Evolutionary conservation across 2,329 filamentous ascomycete genomes (phyloP).

Genomic region (Nothophaeocryptopus gaeumannii): DNA sequence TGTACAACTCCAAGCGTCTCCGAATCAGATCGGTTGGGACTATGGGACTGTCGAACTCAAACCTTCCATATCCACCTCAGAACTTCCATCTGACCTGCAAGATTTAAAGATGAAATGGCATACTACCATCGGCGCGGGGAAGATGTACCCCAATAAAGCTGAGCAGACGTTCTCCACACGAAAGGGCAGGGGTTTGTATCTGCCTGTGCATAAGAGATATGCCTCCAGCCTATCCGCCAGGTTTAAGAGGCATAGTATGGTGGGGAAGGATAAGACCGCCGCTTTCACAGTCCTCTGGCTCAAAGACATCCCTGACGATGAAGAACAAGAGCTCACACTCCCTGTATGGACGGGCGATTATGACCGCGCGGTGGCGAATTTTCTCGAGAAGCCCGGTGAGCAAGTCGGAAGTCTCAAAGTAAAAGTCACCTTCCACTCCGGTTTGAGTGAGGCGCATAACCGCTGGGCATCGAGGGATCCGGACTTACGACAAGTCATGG

Average conservation of each 20-base stretch:
- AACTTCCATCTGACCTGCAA: slow-evolving; percentile 50
- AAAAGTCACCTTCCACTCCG: slow-evolving; percentile 59
- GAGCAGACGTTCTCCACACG: slow-evolving; percentile 55
- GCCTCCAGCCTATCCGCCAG: slow-evolving; percentile 55
- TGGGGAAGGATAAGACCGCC: slow-evolving; percentile 52
- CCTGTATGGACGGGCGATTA: slow-evolving; percentile 66
- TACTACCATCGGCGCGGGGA: slow-evolving; percentile 57
- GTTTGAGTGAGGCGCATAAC: slow-evolving; percentile 59
- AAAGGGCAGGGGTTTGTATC: slow-evolving; percentile 43
- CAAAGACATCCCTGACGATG: slow-evolving; percentile 66
- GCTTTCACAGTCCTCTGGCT: slow-evolving; percentile 68
- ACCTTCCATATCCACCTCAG: slow-evolving; percentile 49
- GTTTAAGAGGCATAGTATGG: slow-evolving; percentile 53
- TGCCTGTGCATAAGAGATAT: slow-evolving; percentile 63
- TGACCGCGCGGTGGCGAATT: slow-evolving; percentile 52
- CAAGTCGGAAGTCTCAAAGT: slow-evolving; percentile 59
- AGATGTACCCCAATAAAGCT: slow-evolving; percentile 51
- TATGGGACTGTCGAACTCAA: slow-evolving; percentile 67
- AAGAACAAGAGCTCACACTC: slow-evolving; percentile 57
- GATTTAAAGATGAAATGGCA: slow-evolving; percentile 56
- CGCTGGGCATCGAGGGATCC: slow-evolving; percentile 53
- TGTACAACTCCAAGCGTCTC: slow-evolving; percentile 60
- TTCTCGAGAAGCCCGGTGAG: slow-evolving; percentile 54
- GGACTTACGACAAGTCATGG: slow-evolving; percentile 59
- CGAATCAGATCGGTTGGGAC: slow-evolving; percentile 64